These are phyloP conservation scores for Chytriomyces sp. DNA, from an alignment of 192 early-diverging fungal species.

Conservation along the genomic window DNA sequence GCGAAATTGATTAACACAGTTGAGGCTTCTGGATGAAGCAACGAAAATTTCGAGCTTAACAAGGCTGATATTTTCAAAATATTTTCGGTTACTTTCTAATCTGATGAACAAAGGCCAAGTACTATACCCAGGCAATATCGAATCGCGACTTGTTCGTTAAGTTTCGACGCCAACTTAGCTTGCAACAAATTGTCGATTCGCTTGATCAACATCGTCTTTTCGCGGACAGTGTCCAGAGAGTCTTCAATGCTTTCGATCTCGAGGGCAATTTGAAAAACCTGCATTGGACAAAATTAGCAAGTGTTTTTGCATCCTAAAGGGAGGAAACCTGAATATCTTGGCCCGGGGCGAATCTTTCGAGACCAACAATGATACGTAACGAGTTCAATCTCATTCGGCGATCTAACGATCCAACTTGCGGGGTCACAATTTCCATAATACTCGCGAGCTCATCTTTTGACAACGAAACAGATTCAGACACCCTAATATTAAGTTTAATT, in stretches of 20 bases:
- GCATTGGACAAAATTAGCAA: background rate
- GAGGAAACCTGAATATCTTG: conserved; percentile 32
- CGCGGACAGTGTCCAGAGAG: conserved; percentile 70
- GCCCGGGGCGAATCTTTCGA: conserved; percentile 57
- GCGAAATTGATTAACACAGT: conserved; percentile 46
- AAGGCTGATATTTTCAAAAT: conserved; percentile 43
- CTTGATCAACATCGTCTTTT: conserved; percentile 77
- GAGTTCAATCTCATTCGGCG: conserved; percentile 62
- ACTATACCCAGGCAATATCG: conserved; percentile 65
- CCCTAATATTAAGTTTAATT: background rate
- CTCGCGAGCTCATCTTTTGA: conserved; percentile 43
- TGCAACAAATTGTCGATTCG: conserved; percentile 66
- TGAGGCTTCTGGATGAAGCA: conserved; percentile 79
- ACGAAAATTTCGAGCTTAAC: conserved; percentile 79
- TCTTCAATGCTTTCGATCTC: conserved; percentile 67
- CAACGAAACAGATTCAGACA: conserved; percentile 26
- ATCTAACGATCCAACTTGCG: conserved; percentile 63
- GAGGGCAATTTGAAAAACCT: conserved; percentile 42
- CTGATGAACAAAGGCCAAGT: background rate
- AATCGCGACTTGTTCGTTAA: conserved; percentile 70
- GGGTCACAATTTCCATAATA: conserved; percentile 55
- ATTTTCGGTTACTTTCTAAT: conserved; percentile 1
- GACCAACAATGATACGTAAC: conserved; percentile 68
- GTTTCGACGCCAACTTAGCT: conserved; percentile 63
- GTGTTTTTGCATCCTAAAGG: conserved; percentile 8